Conservation (phyloP, 139 green algal species). For the Ettlia oleoabundans region DNA sequence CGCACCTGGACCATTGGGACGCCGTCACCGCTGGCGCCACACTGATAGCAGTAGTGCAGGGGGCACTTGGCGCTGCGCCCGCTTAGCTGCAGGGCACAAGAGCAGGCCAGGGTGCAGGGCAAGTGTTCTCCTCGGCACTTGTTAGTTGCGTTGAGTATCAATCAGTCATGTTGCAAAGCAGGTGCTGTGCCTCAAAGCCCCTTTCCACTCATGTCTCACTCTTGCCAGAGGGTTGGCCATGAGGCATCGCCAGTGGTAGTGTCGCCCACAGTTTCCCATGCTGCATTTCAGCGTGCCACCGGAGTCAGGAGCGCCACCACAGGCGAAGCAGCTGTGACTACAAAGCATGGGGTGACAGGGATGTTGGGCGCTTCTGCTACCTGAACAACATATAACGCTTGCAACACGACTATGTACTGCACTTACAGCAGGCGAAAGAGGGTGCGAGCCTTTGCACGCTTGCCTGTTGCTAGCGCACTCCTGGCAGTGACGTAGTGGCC, state of each 20-base stretch:
- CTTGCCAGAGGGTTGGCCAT: constrained; percentile 16
- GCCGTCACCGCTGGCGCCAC: constrained; percentile 47
- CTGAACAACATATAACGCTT: too few relatives aligned
- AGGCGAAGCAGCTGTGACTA: constrained; percentile 42
- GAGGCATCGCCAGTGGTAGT: constrained; percentile 46
- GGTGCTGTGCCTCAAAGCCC: neutral
- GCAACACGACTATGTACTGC: neutral
- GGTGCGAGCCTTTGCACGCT: neutral
- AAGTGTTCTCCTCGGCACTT: too few relatives aligned
- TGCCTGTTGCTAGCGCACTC: constrained; percentile 24
- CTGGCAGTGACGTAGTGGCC: constrained; percentile 19
- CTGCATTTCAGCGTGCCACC: constrained; percentile 50
- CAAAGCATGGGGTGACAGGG: neutral
- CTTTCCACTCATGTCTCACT: too few relatives aligned
- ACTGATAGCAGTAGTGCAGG: constrained; percentile 53
- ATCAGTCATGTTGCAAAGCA: too few relatives aligned
- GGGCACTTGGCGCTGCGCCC: constrained; percentile 42
- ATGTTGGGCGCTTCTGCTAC: too few relatives aligned
- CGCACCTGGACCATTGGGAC: constrained; percentile 46
- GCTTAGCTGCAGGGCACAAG: neutral
- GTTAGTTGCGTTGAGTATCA: neutral
- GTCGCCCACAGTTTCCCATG: constrained; percentile 39
- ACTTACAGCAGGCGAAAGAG: neutral
- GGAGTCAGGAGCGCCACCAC: constrained; percentile 13
- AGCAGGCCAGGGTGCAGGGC: neutral